Evolutionary conservation across 805 yeast species (phyloP).

Genomic region (Candida coleopterorum): DNA sequence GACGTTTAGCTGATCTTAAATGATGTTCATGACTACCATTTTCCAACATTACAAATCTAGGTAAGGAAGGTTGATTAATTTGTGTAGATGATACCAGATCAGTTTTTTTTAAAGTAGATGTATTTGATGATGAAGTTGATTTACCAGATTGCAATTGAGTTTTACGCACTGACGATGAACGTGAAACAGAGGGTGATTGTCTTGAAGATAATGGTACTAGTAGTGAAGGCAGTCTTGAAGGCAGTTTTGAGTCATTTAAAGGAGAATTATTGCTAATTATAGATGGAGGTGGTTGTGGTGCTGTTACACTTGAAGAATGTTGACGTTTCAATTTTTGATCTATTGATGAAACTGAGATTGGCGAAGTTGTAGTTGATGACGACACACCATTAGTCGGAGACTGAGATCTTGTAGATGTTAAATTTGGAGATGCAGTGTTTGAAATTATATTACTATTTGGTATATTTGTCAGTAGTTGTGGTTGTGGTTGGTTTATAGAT

Average conservation of each 20-base stretch:
- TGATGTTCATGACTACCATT: conserved; percentile 81
- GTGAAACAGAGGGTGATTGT: conserved; percentile 3
- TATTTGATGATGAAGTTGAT: conserved; percentile 1
- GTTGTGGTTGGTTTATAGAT: conserved; percentile 8
- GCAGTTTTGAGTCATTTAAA: background rate
- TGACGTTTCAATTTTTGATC: conserved; percentile 8
- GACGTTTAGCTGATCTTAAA: conserved; percentile 69
- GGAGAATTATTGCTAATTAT: too few species aligned
- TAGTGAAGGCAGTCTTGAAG: conserved; percentile 1
- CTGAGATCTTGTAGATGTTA: conserved; percentile 6
- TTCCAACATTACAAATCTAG: conserved; percentile 53
- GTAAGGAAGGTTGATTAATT: conserved; percentile 12
- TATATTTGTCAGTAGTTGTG: conserved; percentile 1
- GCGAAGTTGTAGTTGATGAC: conserved; percentile 8
- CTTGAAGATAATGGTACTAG: conserved; percentile 1
- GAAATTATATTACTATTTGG: background rate
- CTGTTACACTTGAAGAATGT: background rate
- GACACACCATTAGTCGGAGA: conserved; percentile 2
- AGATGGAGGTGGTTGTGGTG: background rate
- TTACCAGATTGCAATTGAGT: background rate
- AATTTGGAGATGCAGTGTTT: conserved; percentile 5
- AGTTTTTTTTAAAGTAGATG: conserved; percentile 1
- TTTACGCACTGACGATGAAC: conserved; percentile 1
- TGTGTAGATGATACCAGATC: conserved; percentile 6
- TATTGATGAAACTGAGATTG: conserved; percentile 5